phyloP scores from a whole-genome alignment of 306 rosid species.

The Fragaria ananassa region DNA sequence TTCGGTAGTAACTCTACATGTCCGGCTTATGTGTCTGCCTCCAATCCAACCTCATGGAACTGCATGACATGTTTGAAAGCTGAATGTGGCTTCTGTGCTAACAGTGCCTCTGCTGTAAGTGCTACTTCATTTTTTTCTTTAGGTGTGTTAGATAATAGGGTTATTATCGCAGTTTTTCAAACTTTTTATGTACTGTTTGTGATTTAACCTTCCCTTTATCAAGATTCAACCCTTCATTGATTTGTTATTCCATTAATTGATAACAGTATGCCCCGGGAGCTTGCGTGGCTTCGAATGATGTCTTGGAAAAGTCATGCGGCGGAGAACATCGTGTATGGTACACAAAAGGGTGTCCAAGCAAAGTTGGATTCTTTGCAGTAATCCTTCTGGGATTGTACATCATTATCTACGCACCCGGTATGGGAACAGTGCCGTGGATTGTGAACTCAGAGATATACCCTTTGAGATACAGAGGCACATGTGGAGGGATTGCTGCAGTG shows the following conservation, averaged over 20 bases:
- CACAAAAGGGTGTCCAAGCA: slow-evolving; percentile 71
- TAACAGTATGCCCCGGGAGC: slow-evolving; percentile 70
- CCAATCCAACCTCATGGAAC: slow-evolving; percentile 53
- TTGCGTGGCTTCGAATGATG: slow-evolving; percentile 50
- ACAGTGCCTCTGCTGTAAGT: slow-evolving; percentile 39
- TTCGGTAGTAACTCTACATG: slow-evolving; percentile 66
- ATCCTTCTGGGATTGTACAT: slow-evolving; percentile 60
- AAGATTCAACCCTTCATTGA: neutral
- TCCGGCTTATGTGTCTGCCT: slow-evolving; percentile 38
- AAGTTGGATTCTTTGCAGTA: slow-evolving; percentile 64
- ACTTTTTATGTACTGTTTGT: neutral
- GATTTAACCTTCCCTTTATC: neutral
- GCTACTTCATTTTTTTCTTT: neutral
- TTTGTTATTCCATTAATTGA: neutral
- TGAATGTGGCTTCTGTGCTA: slow-evolving; percentile 63
- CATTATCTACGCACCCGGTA: slow-evolving; percentile 66
- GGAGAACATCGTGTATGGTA: slow-evolving; percentile 54
- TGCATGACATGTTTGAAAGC: slow-evolving; percentile 70
- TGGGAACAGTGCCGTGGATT: slow-evolving; percentile 85
- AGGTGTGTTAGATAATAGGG: neutral
- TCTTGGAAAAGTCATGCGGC: slow-evolving; percentile 28
- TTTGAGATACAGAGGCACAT: slow-evolving; percentile 59
- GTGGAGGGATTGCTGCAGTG: slow-evolving; percentile 86
- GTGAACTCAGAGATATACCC: slow-evolving; percentile 84
- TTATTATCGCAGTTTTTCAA: no score